Percentiles rank a stretch among this genome's conserved stretches.
These are phyloP conservation scores for Termitomyces sp. DNA, from an alignment of 768 basidiomycete genomes.

Conservation along the genomic window DNA sequence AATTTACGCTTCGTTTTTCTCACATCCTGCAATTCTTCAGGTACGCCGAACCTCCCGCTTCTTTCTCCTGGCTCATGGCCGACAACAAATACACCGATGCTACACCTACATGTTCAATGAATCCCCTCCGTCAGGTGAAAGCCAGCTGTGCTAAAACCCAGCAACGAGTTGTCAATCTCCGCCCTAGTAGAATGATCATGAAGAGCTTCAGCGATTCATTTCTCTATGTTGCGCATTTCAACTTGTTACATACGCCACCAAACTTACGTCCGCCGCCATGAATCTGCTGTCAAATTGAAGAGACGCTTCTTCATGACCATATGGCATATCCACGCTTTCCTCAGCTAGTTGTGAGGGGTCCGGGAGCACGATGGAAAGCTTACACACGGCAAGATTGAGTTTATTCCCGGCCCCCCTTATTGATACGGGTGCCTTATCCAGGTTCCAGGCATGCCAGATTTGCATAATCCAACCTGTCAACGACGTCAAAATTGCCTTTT, in stretches of 20 bases:
- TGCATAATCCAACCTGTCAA: conserved; percentile 3
- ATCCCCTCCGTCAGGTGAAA: neutral
- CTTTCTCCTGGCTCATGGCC: neutral
- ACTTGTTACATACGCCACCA: conserved; percentile 1
- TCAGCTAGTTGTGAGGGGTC: neutral
- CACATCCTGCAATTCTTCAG: conserved; percentile 8
- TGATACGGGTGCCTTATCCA: conserved; percentile 5
- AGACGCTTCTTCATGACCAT: neutral
- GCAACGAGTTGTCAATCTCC: neutral
- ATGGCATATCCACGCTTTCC: conserved; percentile 7
- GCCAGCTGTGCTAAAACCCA: neutral
- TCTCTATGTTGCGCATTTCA: neutral
- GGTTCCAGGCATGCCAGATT: conserved; percentile 4
- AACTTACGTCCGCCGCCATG: neutral
- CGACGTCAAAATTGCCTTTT: conserved; percentile 3
- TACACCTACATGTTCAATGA: neutral
- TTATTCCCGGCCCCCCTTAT: conserved; percentile 6
- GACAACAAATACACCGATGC: neutral
- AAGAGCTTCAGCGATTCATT: neutral
- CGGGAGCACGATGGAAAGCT: conserved; percentile 2
- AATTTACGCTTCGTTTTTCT: conserved; percentile 4
- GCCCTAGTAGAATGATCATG: neutral
- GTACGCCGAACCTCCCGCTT: conserved; percentile 2
- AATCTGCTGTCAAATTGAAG: neutral
- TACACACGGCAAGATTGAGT: conserved; percentile 2